A percentile compares a stretch with the other conserved stretches of the same genome.
Conservation (phyloP, 2,329 filamentous ascomycete species). For the Ambrosiella beaveri region DNA sequence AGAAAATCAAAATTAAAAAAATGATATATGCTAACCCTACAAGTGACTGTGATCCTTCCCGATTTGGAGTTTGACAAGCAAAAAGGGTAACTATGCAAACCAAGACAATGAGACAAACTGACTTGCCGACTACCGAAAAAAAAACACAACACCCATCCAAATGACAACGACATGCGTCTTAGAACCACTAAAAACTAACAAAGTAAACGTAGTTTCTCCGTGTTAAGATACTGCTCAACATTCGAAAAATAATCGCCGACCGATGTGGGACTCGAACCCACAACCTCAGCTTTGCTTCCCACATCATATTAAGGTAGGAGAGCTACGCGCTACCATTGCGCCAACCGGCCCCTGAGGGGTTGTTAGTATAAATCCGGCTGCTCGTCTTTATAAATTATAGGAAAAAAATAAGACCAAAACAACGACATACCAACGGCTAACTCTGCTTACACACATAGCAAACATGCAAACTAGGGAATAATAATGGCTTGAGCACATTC, state of each 20-base stretch:
- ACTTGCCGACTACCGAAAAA: neutral
- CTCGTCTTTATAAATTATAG: neutral
- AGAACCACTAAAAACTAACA: neutral
- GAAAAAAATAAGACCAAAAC: too few species aligned
- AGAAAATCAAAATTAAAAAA: neutral
- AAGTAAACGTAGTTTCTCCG: neutral
- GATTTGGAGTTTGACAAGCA: neutral
- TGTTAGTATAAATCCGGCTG: neutral
- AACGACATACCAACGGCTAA: too few species aligned
- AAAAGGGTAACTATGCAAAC: neutral
- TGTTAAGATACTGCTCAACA: neutral
- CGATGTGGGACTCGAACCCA: constrained; percentile 14
- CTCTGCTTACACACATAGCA: neutral
- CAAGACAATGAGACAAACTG: neutral
- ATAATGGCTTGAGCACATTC: neutral
- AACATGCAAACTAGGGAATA: neutral
- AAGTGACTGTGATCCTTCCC: neutral
- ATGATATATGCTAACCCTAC: neutral
- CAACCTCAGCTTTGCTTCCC: constrained; percentile 11
- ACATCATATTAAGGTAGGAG: constrained; percentile 6
- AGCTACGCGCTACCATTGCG: constrained; percentile 14
- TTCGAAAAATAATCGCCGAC: constrained; percentile 3
- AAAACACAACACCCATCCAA: neutral
- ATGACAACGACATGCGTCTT: neutral
- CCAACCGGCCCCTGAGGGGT: constrained; percentile 8